Conservation (phyloP, 1,284 basidiomycete genomes). For the Ceratobasidium papillatum region DNA sequence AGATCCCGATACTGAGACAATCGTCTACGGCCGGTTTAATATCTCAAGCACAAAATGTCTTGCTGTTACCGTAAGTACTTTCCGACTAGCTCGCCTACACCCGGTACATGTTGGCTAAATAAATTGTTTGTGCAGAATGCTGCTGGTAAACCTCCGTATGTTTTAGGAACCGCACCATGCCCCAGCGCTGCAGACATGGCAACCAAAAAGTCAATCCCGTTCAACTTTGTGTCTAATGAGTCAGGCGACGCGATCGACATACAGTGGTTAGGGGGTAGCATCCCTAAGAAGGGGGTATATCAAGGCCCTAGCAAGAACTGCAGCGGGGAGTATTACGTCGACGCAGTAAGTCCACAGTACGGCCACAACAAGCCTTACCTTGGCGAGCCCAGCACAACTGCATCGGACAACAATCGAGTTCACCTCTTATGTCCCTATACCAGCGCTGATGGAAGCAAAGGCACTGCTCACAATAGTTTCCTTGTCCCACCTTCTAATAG, state of each 20-base stretch:
- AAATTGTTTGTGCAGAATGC: neutral
- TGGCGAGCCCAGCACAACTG: neutral
- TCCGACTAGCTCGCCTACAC: neutral
- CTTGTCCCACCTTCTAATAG: neutral
- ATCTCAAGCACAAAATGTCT: neutral
- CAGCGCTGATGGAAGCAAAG: neutral
- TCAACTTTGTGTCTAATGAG: slow-evolving; percentile 15
- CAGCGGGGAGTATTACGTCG: slow-evolving; percentile 7
- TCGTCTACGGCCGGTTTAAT: slow-evolving; percentile 10
- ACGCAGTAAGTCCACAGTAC: neutral
- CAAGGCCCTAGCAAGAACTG: slow-evolving; percentile 14
- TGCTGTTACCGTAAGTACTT: neutral
- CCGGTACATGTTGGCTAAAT: neutral
- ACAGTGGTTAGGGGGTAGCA: neutral
- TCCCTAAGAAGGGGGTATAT: neutral
- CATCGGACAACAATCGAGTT: neutral
- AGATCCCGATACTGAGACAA: neutral
- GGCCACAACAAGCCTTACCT: neutral
- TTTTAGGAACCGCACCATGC: neutral
- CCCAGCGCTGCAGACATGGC: neutral
- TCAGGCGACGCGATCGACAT: slow-evolving; percentile 1
- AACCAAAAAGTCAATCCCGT: slow-evolving; percentile 10
- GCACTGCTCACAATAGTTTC: neutral
- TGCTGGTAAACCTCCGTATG: slow-evolving; percentile 6
- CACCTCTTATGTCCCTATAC: slow-evolving; percentile 1